Conservation (phyloP, 139 green algal species). For the Coccomyxa sp. region DNA sequence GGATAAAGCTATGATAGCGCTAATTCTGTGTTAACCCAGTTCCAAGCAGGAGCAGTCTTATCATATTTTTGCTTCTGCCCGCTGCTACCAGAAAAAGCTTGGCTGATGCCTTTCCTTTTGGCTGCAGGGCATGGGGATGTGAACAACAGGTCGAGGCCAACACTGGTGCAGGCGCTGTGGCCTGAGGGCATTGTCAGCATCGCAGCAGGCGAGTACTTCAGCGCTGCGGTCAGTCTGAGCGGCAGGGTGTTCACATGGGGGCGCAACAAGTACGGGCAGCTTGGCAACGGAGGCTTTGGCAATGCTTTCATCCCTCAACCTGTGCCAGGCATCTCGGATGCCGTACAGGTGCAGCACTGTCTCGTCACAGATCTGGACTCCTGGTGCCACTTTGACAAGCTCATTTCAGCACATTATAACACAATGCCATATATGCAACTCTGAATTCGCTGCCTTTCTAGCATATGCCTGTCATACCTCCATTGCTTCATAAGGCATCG, state of each 20-base stretch:
- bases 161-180: conserved; percentile 42
- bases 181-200: conserved; percentile 52
- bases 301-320: conserved; percentile 25
- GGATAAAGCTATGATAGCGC: too few species aligned
- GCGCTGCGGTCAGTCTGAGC: conserved; percentile 44
- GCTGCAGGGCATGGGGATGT: conserved; percentile 15
- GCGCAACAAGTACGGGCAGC: conserved; percentile 60
- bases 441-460: too few species aligned
- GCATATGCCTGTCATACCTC: too few species aligned
- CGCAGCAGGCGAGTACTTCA: conserved; percentile 68
- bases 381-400: too few species aligned
- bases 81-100: too few species aligned
- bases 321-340: conserved; percentile 33
- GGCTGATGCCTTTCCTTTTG: too few species aligned
- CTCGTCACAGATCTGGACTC: background rate
- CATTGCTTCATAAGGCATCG: too few species aligned
- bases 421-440: too few species aligned
- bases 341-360: background rate
- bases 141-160: conserved; percentile 14
- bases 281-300: conserved; percentile 58
- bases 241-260: conserved; percentile 71
- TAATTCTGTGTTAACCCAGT: too few species aligned
- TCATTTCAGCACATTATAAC: too few species aligned
- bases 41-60: too few species aligned
- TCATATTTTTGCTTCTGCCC: too few species aligned